A percentile compares a stretch with the other conserved stretches of the same genome.
phyloP scores from a whole-genome alignment of 495 filamentous ascomycete genomes.

The Peziza echinospora region DNA sequence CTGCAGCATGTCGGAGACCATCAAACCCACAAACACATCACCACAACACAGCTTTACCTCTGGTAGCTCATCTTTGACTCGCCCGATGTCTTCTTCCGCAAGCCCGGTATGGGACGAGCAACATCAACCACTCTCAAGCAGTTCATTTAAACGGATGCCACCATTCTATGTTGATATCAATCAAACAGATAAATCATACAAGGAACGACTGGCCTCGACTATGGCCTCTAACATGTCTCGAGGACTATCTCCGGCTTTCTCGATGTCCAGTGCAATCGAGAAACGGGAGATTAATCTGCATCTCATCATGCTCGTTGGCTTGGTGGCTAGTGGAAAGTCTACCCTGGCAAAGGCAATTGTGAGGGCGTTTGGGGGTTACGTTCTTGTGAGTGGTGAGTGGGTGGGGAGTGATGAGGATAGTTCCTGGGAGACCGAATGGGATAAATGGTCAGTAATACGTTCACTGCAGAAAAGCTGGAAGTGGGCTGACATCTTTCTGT shows the following conservation, averaged over 20 bases:
- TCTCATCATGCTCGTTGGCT: not conserved
- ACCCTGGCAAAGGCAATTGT: not conserved
- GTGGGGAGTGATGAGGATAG: not conserved
- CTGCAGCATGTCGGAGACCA: too few species aligned
- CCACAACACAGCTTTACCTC: too few species aligned
- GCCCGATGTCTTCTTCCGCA: too few species aligned
- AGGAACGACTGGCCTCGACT: not conserved
- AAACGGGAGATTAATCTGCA: not conserved
- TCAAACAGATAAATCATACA: not conserved
- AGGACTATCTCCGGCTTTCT: not conserved
- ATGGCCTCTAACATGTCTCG: not conserved
- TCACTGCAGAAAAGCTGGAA: too few species aligned
- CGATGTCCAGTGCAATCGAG: not conserved
- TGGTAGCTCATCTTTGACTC: too few species aligned
- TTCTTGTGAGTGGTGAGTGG: not conserved
- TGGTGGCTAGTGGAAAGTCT: not conserved
- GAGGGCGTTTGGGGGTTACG: not conserved
- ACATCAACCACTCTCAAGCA: too few species aligned
- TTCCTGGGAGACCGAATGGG: not conserved
- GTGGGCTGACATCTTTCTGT: too few species aligned
- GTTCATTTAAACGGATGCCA: not conserved
- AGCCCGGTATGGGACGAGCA: too few species aligned
- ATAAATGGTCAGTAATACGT: not conserved
- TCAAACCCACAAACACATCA: too few species aligned
- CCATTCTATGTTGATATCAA: not conserved